These are phyloP conservation scores for Aspergillus thermomutatus DNA, from an alignment of 2,329 filamentous ascomycete genomes.

Conservation along the genomic window DNA sequence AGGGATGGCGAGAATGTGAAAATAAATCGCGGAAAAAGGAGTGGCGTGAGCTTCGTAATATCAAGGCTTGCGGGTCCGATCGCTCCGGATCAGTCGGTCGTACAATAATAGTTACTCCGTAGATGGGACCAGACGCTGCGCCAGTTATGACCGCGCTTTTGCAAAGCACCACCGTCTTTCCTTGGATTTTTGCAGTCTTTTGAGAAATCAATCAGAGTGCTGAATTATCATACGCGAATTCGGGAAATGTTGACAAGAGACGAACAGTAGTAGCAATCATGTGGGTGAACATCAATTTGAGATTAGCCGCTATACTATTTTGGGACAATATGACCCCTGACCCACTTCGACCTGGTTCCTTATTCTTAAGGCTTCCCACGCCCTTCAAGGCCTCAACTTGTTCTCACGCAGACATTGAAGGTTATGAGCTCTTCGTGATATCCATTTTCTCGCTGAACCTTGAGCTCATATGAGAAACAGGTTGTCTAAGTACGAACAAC, in stretches of 20 bases:
- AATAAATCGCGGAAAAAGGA: conserved; percentile 14
- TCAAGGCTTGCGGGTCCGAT: conserved; percentile 16
- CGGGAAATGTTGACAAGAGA: not conserved
- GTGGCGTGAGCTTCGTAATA: conserved; percentile 25
- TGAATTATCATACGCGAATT: not conserved
- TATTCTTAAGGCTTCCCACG: not conserved
- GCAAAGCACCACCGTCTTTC: not conserved
- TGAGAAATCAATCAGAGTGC: not conserved
- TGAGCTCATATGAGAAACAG: not conserved
- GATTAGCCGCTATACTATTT: not conserved
- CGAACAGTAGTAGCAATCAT: not conserved
- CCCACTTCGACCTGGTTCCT: not conserved
- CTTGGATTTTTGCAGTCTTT: not conserved
- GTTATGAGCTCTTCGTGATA: not conserved
- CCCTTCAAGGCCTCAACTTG: not conserved
- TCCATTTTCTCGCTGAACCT: not conserved
- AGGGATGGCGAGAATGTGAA: not conserved
- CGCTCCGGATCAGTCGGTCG: conserved; percentile 11
- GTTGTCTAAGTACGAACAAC: too few species aligned
- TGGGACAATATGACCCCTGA: not conserved
- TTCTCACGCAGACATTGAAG: not conserved
- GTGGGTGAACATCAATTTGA: not conserved
- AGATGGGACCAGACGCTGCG: not conserved
- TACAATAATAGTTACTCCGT: not conserved
- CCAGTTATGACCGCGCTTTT: not conserved